Conservation (phyloP, 352 stramenopile genomes). For the Globisporangium cystogenes region DNA sequence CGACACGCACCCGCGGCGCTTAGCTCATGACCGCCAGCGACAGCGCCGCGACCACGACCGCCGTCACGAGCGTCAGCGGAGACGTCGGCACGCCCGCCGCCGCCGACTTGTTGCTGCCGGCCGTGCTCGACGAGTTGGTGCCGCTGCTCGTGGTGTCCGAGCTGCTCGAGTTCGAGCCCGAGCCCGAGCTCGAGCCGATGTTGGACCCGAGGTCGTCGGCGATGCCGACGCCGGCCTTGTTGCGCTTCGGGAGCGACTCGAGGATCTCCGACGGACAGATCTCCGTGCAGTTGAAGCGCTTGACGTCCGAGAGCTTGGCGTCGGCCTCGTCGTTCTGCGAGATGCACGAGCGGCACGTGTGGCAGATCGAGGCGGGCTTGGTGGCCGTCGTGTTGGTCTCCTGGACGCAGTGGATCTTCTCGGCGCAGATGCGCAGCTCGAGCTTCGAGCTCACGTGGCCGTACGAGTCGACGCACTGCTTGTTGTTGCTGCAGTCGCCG, state of each 20-base stretch:
- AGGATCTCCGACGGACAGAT: constrained; percentile 66
- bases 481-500: constrained; percentile 47
- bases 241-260: constrained; percentile 53
- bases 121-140: constrained; percentile 6
- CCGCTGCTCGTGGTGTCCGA: constrained; percentile 7
- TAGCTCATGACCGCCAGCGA: constrained; percentile 9
- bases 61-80: neutral
- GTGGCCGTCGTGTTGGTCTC: constrained; percentile 63
- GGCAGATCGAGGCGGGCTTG: constrained; percentile 57
- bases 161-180: constrained; percentile 14
- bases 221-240: constrained; percentile 47
- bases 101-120: constrained; percentile 5
- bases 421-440: constrained; percentile 52
- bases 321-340: constrained; percentile 61
- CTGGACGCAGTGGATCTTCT: constrained; percentile 68
- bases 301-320: constrained; percentile 39
- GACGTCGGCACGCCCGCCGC: constrained; percentile 9
- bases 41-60: constrained; percentile 1
- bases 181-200: constrained; percentile 16
- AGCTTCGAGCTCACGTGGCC: constrained; percentile 45
- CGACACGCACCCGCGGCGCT: neutral
- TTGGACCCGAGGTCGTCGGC: constrained; percentile 43
- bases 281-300: constrained; percentile 70
- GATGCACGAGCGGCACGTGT: constrained; percentile 81
- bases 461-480: constrained; percentile 54